A percentile compares a stretch with the other conserved stretches of the same genome.
Conservation (phyloP, 805 yeast species). For the Blastobotrys americana region DNA sequence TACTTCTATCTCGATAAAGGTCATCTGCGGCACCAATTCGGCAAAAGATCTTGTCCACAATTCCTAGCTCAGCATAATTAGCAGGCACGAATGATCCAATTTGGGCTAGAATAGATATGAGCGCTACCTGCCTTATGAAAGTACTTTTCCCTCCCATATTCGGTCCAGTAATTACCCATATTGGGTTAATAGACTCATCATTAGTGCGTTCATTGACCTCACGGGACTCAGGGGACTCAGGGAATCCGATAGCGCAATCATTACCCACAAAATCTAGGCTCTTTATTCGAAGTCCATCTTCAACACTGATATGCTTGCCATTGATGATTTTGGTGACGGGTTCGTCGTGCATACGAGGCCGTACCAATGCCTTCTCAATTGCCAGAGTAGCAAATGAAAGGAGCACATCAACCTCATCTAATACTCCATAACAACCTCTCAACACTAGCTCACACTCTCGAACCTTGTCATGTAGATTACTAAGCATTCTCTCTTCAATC, state of each 20-base stretch:
- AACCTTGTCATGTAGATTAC: conserved; percentile 41
- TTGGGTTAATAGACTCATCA: conserved; percentile 19
- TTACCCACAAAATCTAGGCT: conserved; percentile 46
- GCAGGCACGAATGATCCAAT: conserved; percentile 75
- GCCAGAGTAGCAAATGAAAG: conserved; percentile 69
- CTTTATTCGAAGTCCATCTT: conserved; percentile 50
- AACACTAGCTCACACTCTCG: conserved; percentile 40
- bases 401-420: conserved; percentile 67
- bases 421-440: conserved; percentile 41
- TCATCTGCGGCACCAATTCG: conserved; percentile 78
- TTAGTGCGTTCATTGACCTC: conserved; percentile 39
- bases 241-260: conserved; percentile 33
- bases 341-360: conserved; percentile 55
- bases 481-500: conserved; percentile 51
- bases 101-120: conserved; percentile 63
- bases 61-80: conserved; percentile 47
- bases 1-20: conserved; percentile 68
- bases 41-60: conserved; percentile 73
- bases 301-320: conserved; percentile 87
- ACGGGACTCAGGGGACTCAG: too few relatives aligned
- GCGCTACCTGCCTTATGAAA: conserved; percentile 64
- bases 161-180: conserved; percentile 78
- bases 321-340: conserved; percentile 42
- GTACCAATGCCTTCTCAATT: conserved; percentile 52
- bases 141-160: conserved; percentile 88